phyloP scores from a whole-genome alignment of 176 grass and related monocot species.

The Musa acuminata region DNA sequence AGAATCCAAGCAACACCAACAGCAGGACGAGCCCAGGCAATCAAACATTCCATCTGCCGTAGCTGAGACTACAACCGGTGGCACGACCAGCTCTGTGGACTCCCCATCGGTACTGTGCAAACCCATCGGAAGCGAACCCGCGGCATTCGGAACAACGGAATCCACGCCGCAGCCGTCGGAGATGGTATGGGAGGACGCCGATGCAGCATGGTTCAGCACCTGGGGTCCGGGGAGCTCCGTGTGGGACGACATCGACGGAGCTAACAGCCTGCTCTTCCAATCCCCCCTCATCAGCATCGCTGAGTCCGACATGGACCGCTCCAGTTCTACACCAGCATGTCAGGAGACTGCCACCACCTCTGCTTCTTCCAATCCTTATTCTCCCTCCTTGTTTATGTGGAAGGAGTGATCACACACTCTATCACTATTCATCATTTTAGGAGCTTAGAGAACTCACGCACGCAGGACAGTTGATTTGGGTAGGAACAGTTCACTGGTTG shows the following conservation, averaged over 20 bases:
- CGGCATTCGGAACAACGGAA: not conserved
- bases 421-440: no score
- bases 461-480: no score
- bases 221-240: constrained; percentile 86
- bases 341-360: not conserved
- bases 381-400: constrained; percentile 32
- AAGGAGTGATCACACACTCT: constrained; percentile 29
- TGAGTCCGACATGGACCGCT: not conserved
- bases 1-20: constrained; percentile 13
- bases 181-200: constrained; percentile 54
- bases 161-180: constrained; percentile 12
- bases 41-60: not conserved
- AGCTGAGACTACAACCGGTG: not conserved
- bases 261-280: constrained; percentile 61
- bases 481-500: constrained; percentile 25
- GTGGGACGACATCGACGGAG: constrained; percentile 95
- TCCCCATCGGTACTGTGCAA: no score
- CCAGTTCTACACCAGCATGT: not conserved
- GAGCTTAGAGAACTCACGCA: no score
- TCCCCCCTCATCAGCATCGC: constrained; percentile 21
- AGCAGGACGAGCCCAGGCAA: not conserved
- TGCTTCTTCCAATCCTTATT: constrained; percentile 5
- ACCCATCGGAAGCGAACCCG: not conserved
- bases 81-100: no score
- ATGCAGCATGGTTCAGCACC: constrained; percentile 84